A percentile compares a stretch with the other conserved stretches of the same genome.
These are phyloP conservation scores for Penicillium steckii DNA, from an alignment of 495 filamentous ascomycete genomes.

Conservation along the genomic window DNA sequence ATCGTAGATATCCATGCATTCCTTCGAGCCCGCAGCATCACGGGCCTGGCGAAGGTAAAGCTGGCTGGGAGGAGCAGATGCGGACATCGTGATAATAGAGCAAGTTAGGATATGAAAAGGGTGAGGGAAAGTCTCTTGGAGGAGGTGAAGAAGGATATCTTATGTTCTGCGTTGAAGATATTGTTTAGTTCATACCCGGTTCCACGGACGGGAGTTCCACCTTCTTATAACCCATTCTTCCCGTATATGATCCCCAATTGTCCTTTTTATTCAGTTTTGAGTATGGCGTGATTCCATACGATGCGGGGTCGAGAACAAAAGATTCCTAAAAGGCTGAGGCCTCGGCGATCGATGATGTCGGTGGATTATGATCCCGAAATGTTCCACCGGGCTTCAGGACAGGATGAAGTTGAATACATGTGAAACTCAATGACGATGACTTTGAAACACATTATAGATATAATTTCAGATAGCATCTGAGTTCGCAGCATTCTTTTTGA, in stretches of 20 bases:
- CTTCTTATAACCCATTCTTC: slow-evolving; percentile 18
- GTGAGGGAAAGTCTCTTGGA: not conserved
- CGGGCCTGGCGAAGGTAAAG: slow-evolving; percentile 30
- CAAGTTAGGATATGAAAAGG: not conserved
- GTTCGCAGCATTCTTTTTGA: too few species aligned
- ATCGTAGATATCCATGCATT: slow-evolving; percentile 42
- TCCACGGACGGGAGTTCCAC: not conserved
- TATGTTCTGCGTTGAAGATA: not conserved
- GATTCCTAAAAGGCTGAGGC: slow-evolving; percentile 7
- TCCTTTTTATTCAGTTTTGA: not conserved
- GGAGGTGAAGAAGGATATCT: not conserved
- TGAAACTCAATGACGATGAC: too few species aligned
- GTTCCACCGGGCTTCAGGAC: not conserved
- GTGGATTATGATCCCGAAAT: slow-evolving; percentile 13
- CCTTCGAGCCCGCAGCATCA: slow-evolving; percentile 17
- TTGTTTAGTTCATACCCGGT: not conserved
- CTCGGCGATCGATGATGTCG: slow-evolving; percentile 28
- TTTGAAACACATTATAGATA: too few species aligned
- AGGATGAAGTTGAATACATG: not conserved
- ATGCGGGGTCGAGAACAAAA: slow-evolving; percentile 21
- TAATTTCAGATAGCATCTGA: too few species aligned
- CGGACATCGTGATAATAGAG: slow-evolving; percentile 19
- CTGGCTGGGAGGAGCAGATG: slow-evolving; percentile 15
- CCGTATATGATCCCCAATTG: slow-evolving; percentile 3
- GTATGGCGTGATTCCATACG: slow-evolving; percentile 20